Evolutionary conservation across 768 basidiomycete species (phyloP), one percentile per base, ranked within the genome.

Genomic region (Kwoniella shandongensis): DNA sequence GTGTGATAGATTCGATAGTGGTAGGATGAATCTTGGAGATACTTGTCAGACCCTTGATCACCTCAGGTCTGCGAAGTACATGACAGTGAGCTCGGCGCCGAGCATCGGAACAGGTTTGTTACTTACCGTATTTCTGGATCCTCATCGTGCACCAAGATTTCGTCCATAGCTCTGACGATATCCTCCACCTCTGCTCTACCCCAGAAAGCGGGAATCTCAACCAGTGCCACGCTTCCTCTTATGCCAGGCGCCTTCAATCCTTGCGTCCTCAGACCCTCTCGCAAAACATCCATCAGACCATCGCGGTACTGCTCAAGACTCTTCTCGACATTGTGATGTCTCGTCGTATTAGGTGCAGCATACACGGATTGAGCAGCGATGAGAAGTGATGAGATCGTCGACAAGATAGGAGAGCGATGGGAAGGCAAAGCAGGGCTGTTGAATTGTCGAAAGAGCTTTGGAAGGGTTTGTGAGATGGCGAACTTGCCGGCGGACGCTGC

Each of bases 391-490:
- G 75, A 68, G 22, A 94, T 81, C 6, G 88, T 79, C 10, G 82
- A 75, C 15, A 92, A 79, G 22, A 87, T 82, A 0, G 87, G 80
- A 1, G 84, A 81, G 12, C 90, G 84, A 38, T 75, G 70, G 7
- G 74, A 70, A 15, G 73, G 68, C 13, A 75, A 56, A 2, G 66
- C 52, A 4, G 74, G 86, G 62, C 84, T 81, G 57, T 83, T 81
- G 78, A 89, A 93, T 40, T 90, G 80, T 55, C 80, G 81, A 60
- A 87, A 82, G n/a, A 96, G 81, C 71, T 88, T 87, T 3, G 88
- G 86, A 0, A 91, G 71, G 0, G 83, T 83, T 66, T 87, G 83
- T 0, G 83, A 81, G 17, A 90, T 77, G 0, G 85, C 86, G 74
- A 83, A 88, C 36, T 79, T 80, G 7, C 86, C 84, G 22, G 89